phyloP scores from a whole-genome alignment of 306 rosid genomes.

The Phaseolus lunatus region DNA sequence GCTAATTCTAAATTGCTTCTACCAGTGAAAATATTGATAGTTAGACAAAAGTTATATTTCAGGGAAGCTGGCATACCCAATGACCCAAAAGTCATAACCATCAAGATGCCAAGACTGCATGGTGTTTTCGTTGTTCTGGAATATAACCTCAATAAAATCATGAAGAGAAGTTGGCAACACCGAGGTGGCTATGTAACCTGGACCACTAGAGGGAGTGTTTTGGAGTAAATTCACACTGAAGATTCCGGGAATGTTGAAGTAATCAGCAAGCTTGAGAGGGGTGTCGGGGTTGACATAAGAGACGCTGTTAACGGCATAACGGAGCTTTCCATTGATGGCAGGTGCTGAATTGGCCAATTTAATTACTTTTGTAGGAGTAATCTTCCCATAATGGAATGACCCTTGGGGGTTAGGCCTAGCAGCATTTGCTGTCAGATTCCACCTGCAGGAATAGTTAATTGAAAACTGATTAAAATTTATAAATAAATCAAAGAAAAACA shows the following conservation, averaged over 20 bases:
- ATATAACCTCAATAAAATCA: constrained; percentile 85
- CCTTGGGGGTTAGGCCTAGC: constrained; percentile 99
- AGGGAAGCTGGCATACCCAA: constrained; percentile 68
- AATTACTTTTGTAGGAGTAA: constrained; percentile 66
- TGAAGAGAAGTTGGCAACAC: constrained; percentile 69
- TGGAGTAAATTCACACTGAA: constrained; percentile 67
- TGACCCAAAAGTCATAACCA: constrained; percentile 96
- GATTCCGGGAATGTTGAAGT: constrained; percentile 87
- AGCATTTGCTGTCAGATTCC: constrained; percentile 97
- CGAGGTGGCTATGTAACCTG: constrained; percentile 67
- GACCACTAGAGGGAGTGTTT: constrained; percentile 61
- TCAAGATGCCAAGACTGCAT: constrained; percentile 94
- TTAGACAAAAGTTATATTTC: constrained; percentile 1
- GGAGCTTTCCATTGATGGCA: constrained; percentile 77
- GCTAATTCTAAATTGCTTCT: constrained; percentile 26
- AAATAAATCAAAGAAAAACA: constrained; percentile 9
- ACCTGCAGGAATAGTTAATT: constrained; percentile 59
- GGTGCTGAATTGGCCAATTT: constrained; percentile 80
- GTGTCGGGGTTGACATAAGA: constrained; percentile 84
- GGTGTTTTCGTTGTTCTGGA: constrained; percentile 81
- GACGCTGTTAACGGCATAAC: constrained; percentile 77
- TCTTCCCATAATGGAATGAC: constrained; percentile 89
- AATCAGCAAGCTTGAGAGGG: constrained; percentile 96
- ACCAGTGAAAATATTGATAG: constrained; percentile 1
- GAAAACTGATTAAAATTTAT: constrained; percentile 27